Evolutionary conservation across 169 alveolate genomes (phyloP).

Genomic region (Cryptosporidium sp.): DNA sequence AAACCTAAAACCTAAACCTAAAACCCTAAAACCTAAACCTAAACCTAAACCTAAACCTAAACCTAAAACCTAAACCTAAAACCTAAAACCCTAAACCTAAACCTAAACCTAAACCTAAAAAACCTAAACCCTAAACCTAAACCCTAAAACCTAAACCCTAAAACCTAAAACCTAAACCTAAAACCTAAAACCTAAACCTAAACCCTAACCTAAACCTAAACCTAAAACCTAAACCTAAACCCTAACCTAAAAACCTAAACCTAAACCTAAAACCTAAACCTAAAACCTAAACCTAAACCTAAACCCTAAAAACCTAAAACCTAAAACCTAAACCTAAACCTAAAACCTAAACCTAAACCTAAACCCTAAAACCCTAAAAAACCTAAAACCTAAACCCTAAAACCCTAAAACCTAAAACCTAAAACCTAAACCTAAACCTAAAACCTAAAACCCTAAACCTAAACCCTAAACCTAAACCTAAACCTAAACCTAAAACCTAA

Average conservation of each 20-base stretch:
- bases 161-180: no score
- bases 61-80: slow-evolving; percentile 1
- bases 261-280: no score
- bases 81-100: not conserved
- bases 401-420: not conserved
- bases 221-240: no score
- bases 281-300: no score
- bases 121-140: not conserved
- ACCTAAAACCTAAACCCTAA: not conserved
- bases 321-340: no score
- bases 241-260: not conserved
- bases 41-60: not conserved
- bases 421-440: slow-evolving; percentile 18
- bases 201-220: no score
- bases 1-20: not conserved
- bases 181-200: no score
- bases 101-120: not conserved
- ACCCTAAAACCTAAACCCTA: not conserved
- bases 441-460: slow-evolving; percentile 20
- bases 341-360: no score
- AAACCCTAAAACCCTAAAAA: not conserved
- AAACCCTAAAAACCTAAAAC: no score
- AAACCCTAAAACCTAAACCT: not conserved
- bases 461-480: no score
- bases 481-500: not conserved